phyloP scores from a whole-genome alignment of 2,329 filamentous ascomycete species.

The Fusarium odoratissimum region DNA sequence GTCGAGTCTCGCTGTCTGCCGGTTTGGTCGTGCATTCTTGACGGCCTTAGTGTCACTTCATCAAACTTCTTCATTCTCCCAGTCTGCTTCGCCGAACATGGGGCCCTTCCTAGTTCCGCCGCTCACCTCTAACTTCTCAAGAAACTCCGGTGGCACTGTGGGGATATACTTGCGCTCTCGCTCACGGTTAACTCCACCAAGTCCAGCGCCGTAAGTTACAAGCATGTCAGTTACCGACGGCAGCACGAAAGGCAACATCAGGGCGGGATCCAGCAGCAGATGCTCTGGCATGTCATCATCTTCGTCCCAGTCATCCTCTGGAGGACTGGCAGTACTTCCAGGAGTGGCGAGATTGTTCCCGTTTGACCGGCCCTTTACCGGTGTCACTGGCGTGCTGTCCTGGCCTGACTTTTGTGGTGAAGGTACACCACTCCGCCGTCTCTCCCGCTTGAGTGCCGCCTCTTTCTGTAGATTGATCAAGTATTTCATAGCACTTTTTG shows the following conservation, averaged over 20 bases:
- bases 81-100: conserved; percentile 72
- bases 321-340: conserved; percentile 54
- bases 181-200: conserved; percentile 92
- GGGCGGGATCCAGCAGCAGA: conserved; percentile 85
- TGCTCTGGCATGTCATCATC: conserved; percentile 78
- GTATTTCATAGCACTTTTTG: conserved; percentile 89
- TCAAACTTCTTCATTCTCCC: conserved; percentile 73
- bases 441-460: conserved; percentile 68
- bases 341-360: conserved; percentile 58
- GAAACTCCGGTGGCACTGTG: conserved; percentile 91
- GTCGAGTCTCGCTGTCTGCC: not conserved
- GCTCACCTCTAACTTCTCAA: conserved; percentile 82
- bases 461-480: conserved; percentile 84
- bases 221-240: conserved; percentile 98
- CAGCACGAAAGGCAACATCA: conserved; percentile 95
- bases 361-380: conserved; percentile 55
- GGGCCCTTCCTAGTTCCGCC: conserved; percentile 61
- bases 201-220: conserved; percentile 92
- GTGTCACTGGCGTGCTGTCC: conserved; percentile 59
- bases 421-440: conserved; percentile 60
- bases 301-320: conserved; percentile 56
- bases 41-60: conserved; percentile 13
- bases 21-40: not conserved
- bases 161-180: conserved; percentile 95
- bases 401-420: conserved; percentile 53